Base-by-base conservation (phyloP, 2,329 filamentous ascomycete species). In the Penicillium occitanis region DNA sequence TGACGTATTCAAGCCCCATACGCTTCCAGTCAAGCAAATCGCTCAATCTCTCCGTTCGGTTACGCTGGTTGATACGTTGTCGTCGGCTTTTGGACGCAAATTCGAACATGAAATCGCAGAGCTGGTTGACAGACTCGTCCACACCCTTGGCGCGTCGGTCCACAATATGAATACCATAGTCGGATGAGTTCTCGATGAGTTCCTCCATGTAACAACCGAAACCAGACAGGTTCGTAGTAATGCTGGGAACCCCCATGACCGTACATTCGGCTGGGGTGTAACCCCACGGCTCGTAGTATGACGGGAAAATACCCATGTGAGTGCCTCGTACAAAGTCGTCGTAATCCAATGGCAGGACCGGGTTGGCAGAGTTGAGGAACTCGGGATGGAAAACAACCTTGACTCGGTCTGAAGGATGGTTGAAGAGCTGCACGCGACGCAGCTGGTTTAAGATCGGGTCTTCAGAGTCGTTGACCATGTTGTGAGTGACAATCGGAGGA, bases 181-280 rank as follows among this genome's bases (percentile, higher is more conserved):
- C 95, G 70, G 91, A 91, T 48, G 94, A 96, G 80, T 98, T 98
- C 81, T 98, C 94, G 71, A 99, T 98, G 71, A 98, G 82, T 80
- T 98, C 95, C 79, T 99, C 95, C 95, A 99, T 99, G 80, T 99
- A 98, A 81, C 95, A 98, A 60, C 95, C 95, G 74, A 99, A 99
- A 22, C 95, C 95, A 6, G 95, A 98, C 53, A 99, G 83, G 79
- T 99, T 99, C 33, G 94, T 98, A 11, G 95, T 98, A 80, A 99
- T 97, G 79, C 92, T 97, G 51, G 95, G 95, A 48, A 99, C 93
- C 73, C 95, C 95, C 95, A 98, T 98, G 69, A 98, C 95, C 0
- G 95, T 98, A 80, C 95, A 99, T 79, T 98, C 95, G 62, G 95
- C 94, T 0, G 94, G 95, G 1, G 95, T 99, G 80, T 99, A 99